A percentile compares a stretch with the other conserved stretches of the same genome.
Evolutionary conservation across 148 eudicot genomes (phyloP).

Genomic region (Fallopia convolvulus): DNA sequence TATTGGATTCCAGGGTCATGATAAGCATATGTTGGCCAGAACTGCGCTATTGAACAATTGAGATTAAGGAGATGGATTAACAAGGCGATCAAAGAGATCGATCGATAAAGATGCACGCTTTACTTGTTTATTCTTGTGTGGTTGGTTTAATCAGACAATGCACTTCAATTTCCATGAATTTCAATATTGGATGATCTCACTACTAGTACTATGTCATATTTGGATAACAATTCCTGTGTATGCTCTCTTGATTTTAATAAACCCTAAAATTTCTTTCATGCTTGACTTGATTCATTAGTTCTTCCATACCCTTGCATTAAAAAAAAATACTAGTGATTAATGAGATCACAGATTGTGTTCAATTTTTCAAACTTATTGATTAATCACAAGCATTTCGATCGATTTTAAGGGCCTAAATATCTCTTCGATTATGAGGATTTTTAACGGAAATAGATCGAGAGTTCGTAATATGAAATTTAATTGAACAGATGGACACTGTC

Average conservation of each 20-base stretch:
- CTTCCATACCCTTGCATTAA: too few relatives aligned
- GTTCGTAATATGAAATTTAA: too few relatives aligned
- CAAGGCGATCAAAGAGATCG: not conserved
- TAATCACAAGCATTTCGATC: too few relatives aligned
- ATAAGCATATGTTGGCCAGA: conserved; percentile 36
- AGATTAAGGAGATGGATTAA: not conserved
- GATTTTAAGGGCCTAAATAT: too few relatives aligned
- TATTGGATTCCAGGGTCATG: not conserved
- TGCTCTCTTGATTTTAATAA: not conserved
- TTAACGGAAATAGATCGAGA: too few relatives aligned
- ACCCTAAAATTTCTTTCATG: not conserved
- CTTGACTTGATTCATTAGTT: not conserved
- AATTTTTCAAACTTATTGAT: too few relatives aligned
- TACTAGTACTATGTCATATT: not conserved
- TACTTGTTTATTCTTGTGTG: not conserved
- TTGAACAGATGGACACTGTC: too few relatives aligned
- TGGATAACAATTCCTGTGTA: not conserved
- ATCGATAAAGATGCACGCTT: not conserved
- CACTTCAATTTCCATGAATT: not conserved
- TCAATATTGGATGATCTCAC: not conserved
- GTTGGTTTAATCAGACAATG: not conserved
- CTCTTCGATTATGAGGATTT: too few relatives aligned
- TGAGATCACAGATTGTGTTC: too few relatives aligned
- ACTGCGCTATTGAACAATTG: conserved; percentile 21
- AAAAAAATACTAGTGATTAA: too few relatives aligned